Conservation (phyloP, 306 rosid species). For the Ormosia emarginata region DNA sequence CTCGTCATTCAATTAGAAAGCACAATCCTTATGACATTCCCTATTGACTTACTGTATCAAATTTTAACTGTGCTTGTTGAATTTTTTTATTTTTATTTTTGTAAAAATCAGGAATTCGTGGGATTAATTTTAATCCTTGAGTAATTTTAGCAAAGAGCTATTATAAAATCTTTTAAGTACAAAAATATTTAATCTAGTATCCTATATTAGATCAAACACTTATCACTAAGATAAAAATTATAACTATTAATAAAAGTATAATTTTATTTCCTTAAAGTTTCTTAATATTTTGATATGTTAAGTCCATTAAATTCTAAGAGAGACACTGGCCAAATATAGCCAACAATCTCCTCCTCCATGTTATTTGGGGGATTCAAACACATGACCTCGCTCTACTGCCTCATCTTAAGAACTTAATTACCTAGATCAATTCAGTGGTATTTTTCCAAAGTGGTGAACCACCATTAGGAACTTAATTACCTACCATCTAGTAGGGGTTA, state of each 20-base stretch:
- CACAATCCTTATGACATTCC: constrained; percentile 32
- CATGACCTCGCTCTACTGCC: too few species aligned
- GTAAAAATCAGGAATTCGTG: not conserved
- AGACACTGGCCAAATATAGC: too few species aligned
- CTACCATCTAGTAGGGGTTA: not conserved
- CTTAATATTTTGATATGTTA: too few species aligned
- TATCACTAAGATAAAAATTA: too few species aligned
- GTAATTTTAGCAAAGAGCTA: not conserved
- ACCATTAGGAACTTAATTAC: not conserved
- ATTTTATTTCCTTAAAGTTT: too few species aligned
- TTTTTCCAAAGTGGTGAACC: not conserved
- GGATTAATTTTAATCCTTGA: not conserved
- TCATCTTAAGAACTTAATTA: too few species aligned
- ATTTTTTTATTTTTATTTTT: not conserved
- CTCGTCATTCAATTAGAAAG: constrained; percentile 2
- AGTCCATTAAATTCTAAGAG: too few species aligned
- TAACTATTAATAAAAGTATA: too few species aligned
- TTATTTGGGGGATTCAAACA: too few species aligned
- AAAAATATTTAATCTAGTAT: not conserved
- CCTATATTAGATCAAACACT: not conserved
- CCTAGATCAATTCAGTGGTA: not conserved
- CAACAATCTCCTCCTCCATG: too few species aligned
- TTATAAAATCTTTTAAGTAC: not conserved
- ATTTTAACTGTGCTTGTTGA: not conserved
- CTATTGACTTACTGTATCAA: not conserved